Conservation (phyloP, 2,329 filamentous ascomycete genomes). For the Thermochaetoides dissita region DNA sequence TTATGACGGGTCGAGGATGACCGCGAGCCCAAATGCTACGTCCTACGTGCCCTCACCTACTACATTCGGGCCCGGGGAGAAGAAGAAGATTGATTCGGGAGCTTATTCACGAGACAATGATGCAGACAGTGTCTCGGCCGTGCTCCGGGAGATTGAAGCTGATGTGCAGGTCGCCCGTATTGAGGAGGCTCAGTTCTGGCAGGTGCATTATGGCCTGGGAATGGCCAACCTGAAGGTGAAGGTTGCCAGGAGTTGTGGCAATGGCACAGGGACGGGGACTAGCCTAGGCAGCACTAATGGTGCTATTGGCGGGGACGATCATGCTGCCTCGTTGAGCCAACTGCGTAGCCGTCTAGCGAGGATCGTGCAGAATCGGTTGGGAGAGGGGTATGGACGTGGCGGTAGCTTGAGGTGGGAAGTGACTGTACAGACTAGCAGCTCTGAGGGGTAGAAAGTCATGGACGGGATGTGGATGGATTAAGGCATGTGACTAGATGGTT, state of each 20-base stretch:
- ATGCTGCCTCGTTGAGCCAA: slow-evolving; percentile 57
- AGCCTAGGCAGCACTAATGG: background rate
- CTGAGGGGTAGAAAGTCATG: too few relatives aligned
- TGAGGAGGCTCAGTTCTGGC: slow-evolving; percentile 93
- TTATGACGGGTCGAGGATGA: slow-evolving; percentile 31
- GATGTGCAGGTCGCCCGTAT: slow-evolving; percentile 64
- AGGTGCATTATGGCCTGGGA: slow-evolving; percentile 91
- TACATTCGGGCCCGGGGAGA: slow-evolving; percentile 17
- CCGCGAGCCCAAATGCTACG: too few relatives aligned
- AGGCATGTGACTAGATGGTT: too few relatives aligned
- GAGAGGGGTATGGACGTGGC: slow-evolving; percentile 72
- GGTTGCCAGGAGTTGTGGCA: slow-evolving; percentile 29
- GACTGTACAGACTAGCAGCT: slow-evolving; percentile 53
- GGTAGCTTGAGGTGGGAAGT: slow-evolving; percentile 83
- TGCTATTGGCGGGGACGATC: slow-evolving; percentile 28
- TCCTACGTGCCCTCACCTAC: slow-evolving; percentile 8
- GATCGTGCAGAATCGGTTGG: slow-evolving; percentile 71
- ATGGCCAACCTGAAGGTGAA: slow-evolving; percentile 86
- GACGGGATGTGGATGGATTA: too few relatives aligned
- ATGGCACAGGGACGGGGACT: background rate
- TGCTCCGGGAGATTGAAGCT: slow-evolving; percentile 73
- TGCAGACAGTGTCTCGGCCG: slow-evolving; percentile 45
- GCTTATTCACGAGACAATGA: slow-evolving; percentile 16
- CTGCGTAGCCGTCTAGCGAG: slow-evolving; percentile 63
- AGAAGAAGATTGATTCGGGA: slow-evolving; percentile 4